These are phyloP conservation scores for Acer yangbiense DNA, from an alignment of 345 rosid genomes.

Conservation along the genomic window DNA sequence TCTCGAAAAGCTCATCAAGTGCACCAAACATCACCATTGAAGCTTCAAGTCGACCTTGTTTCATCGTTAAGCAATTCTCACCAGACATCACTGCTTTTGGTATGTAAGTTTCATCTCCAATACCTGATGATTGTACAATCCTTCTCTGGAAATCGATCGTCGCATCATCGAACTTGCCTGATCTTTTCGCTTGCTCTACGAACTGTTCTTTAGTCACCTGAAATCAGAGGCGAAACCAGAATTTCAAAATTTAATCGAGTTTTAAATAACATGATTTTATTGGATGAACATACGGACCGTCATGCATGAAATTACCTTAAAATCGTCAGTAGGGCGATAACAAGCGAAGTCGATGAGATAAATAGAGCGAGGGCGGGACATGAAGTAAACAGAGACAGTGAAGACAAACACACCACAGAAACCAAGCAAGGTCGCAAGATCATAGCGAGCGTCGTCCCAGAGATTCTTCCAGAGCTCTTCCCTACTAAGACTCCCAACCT, in stretches of 20 bases:
- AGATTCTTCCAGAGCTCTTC: conserved; percentile 86
- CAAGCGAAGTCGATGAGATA: conserved; percentile 90
- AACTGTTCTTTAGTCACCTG: conserved; percentile 77
- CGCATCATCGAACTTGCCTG: conserved; percentile 70
- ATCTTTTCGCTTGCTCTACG: conserved; percentile 53
- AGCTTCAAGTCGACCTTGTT: conserved; percentile 84
- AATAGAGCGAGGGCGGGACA: conserved; percentile 83
- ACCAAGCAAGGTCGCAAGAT: conserved; percentile 70
- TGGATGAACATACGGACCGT: no score
- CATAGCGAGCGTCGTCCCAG: conserved; percentile 76
- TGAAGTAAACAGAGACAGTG: conserved; percentile 73
- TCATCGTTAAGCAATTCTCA: conserved; percentile 75
- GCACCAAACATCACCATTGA: conserved; percentile 82
- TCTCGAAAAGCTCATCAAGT: conserved; percentile 82
- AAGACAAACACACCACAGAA: conserved; percentile 66
- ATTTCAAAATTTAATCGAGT: no score
- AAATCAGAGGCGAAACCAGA: background rate
- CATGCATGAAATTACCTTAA: conserved; percentile 38
- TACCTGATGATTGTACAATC: conserved; percentile 73
- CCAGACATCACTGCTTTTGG: conserved; percentile 58
- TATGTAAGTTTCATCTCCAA: conserved; percentile 82
- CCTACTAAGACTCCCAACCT: conserved; percentile 76
- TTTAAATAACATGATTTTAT: no score
- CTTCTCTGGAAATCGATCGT: conserved; percentile 64
- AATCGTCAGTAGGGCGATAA: conserved; percentile 69